Percentiles rank a stretch among this genome's conserved stretches.
These are phyloP conservation scores for Shiraia bambusicola DNA, from an alignment of 2,329 filamentous ascomycete genomes.

Conservation along the genomic window DNA sequence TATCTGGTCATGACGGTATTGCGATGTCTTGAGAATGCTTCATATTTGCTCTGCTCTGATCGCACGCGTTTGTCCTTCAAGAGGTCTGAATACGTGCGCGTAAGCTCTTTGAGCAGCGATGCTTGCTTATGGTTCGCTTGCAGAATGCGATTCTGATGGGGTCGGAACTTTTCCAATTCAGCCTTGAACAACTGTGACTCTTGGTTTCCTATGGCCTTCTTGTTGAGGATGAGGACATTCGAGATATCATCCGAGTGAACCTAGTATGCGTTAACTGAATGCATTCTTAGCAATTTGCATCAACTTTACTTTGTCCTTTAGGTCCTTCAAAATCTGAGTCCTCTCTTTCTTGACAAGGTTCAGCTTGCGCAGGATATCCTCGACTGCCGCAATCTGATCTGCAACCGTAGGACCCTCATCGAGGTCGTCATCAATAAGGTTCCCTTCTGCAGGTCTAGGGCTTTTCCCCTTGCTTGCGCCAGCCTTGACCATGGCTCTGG, in stretches of 20 bases:
- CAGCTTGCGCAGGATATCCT: conserved; percentile 86
- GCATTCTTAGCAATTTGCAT: no score
- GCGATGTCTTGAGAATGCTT: conserved; percentile 79
- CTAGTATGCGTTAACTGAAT: conserved; percentile 49
- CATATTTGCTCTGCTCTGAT: conserved; percentile 93
- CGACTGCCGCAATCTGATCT: conserved; percentile 85
- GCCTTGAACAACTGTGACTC: conserved; percentile 91
- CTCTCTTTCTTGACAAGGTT: conserved; percentile 91
- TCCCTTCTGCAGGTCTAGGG: conserved; percentile 68
- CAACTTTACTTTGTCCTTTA: conserved; percentile 85
- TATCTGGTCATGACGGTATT: conserved; percentile 82
- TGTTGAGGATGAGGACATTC: conserved; percentile 94
- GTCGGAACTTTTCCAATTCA: conserved; percentile 95
- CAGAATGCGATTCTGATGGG: conserved; percentile 85
- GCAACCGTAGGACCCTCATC: conserved; percentile 78
- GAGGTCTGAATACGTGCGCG: conserved; percentile 79
- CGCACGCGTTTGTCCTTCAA: conserved; percentile 92
- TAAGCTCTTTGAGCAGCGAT: conserved; percentile 91
- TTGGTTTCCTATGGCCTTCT: conserved; percentile 90
- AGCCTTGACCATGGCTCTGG: conserved; percentile 78
- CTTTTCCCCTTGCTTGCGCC: conserved; percentile 64
- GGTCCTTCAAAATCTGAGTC: conserved; percentile 87
- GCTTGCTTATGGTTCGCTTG: conserved; percentile 96
- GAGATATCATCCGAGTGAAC: conserved; percentile 96
- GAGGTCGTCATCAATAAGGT: conserved; percentile 88